Evolutionary conservation across 2,329 filamentous ascomycete species (phyloP).

Genomic region (Exophiala phaeomuriformis): DNA sequence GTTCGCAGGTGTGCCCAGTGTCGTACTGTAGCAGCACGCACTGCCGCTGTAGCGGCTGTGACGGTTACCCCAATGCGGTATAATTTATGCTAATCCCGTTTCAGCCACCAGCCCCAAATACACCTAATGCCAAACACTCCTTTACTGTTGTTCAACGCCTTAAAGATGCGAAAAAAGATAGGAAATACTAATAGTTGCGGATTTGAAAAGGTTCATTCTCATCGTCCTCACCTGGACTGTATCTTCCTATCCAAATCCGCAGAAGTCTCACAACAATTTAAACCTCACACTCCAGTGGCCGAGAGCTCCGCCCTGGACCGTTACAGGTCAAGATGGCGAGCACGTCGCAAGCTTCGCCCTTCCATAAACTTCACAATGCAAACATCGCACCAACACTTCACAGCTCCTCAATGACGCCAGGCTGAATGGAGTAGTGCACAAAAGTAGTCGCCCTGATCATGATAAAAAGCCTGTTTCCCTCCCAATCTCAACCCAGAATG

Average conservation of each 20-base stretch:
- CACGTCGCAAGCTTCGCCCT: background rate
- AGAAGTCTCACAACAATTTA: background rate
- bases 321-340: background rate
- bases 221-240: background rate
- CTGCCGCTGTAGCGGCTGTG: background rate
- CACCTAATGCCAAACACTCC: too few species aligned
- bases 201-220: background rate
- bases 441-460: slow-evolving; percentile 3
- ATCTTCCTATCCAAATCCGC: background rate
- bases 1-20: background rate
- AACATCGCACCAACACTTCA: background rate
- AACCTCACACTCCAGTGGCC: background rate
- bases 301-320: background rate
- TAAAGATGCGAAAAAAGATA: too few species aligned
- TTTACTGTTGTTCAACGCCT: too few species aligned
- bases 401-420: slow-evolving; percentile 7
- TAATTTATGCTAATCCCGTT: too few species aligned
- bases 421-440: slow-evolving; percentile 8
- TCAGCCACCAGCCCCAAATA: too few species aligned
- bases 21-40: background rate
- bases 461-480: background rate
- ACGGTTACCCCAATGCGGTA: background rate
- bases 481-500: background rate
- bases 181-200: too few species aligned
- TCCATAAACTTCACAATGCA: background rate